Evolutionary conservation across 208 protist species (phyloP).

Genomic region (Acanthamoeba castellanii): DNA sequence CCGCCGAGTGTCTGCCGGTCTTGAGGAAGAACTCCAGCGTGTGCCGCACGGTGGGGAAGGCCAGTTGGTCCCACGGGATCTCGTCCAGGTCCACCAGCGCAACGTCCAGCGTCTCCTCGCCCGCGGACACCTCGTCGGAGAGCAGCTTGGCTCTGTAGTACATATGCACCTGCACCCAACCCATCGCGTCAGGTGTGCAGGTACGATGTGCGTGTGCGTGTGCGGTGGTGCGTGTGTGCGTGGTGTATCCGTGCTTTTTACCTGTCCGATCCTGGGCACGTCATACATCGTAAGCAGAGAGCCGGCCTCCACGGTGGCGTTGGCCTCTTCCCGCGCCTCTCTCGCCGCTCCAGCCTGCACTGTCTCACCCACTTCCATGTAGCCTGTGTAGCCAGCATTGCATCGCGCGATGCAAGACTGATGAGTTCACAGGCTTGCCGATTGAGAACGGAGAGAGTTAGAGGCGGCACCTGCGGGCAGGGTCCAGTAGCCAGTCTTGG

Average conservation of each 20-base stretch:
- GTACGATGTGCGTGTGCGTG: background rate
- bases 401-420: too few species aligned
- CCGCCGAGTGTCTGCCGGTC: background rate
- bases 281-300: slow-evolving; percentile 22
- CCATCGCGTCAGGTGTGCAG: too few species aligned
- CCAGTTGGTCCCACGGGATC: slow-evolving; percentile 3
- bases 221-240: too few species aligned
- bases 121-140: background rate
- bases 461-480: slow-evolving; percentile 1
- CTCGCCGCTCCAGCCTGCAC: background rate
- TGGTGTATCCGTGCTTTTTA: background rate
- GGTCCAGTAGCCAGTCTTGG: background rate
- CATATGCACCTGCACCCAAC: slow-evolving; percentile 7
- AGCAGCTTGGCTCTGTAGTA: slow-evolving; percentile 6
- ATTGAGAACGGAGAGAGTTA: background rate
- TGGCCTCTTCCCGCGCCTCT: slow-evolving; percentile 45
- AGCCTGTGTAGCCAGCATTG: background rate
- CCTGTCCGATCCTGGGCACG: slow-evolving; percentile 33
- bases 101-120: background rate
- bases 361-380: slow-evolving; percentile 59
- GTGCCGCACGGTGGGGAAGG: slow-evolving; percentile 23
- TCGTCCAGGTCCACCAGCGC: slow-evolving; percentile 34
- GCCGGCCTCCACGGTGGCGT: background rate
- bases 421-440: too few species aligned
- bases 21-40: background rate